Base-by-base conservation (phyloP, 1,139 yeast species). In the Lodderomyces beijingensis region DNA sequence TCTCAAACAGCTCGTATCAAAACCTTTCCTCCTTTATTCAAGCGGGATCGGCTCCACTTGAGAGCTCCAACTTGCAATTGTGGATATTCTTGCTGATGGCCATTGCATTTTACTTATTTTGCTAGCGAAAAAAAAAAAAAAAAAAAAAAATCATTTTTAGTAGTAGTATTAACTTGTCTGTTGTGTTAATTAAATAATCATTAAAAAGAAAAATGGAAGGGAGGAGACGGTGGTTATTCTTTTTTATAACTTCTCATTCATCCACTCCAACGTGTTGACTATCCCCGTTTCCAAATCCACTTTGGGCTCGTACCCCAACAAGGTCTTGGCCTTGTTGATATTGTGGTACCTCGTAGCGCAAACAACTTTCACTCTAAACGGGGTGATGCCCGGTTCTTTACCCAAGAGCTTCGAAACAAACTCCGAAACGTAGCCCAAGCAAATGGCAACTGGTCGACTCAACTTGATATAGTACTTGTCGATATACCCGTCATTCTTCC, bases 291-390 rank as follows among this genome's bases (percentile, higher is more conserved):
- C 94, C 30, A 91, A 65, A 36, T 70, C 80, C 38, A 88, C 94
- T 16, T 73, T 74, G 20, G 99, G 98, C 42, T 65, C 62, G 56
- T 93, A 93, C 0, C 83, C 95, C 39, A 93, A 67, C 17, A 82
- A 44, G 5, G 60, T 57, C 50, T 87, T 88, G 4, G 98, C 98
- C 57, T 87, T 89, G 19, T 84, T 53, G 40, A 93, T 89, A 53
- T 89, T 87, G 56, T 91, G 96, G 55, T 91, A 93, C 57, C 98
- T 81, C 42, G 76, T 78, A n/a, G 98, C 97, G 59, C 96, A 87
- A 13, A 88, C 89, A 37, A 91, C 79, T 46, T 78, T 82, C 11
- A 89, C 98, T 57, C 97, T 77, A 62, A 91, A 93, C 2, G 97
- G 95, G 4, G 98, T 89, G 40, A 93, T 70, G n/a, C 95, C 94